Evolutionary conservation across 768 basidiomycete genomes (phyloP), one percentile per base, ranked within the genome.

Genomic region (Boletus insuetus): DNA sequence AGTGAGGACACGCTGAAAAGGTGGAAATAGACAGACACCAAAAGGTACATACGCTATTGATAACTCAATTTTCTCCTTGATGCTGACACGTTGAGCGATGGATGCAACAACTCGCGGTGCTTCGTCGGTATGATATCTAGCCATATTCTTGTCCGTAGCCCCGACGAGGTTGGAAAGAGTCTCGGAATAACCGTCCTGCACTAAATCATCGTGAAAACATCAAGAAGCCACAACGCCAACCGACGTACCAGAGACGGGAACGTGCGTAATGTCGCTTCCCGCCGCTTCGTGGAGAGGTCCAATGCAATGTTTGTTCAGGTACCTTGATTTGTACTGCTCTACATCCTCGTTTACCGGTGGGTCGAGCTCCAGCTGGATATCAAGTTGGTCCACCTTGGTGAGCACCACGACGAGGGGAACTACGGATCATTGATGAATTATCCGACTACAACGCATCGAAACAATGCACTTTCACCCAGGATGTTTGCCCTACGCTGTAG

Each of bases 341-440:
- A 35, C 4, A 40, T 14, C 19, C 48, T 51, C 46, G 43, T 35
- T 11, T 14, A 2, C 22, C 1, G 56, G 34, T 26, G 19, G n/a
- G n/a, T 59, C 43, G 16, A 60, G 10, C 13, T 51, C 41, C 19
- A 63, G 20, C 3, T 47, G 56, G 2, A 0, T 16, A 20, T 48
- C 45, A 3, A 62, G 49, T 6, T 59, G 22, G 31, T 62, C 61
- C 9, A 49, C 38, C 48, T 63, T 62, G 2, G 61, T 62, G 38
- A 62, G 61, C 0, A 62, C 61, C 29, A 63, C 49, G 3, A 62
- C 57, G 11, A 62, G 52, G 6, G 56, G 60, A 13, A 58, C 43
- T 63, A 10, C 3, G 10, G 11, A 29, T 2, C 14, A 9, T 20
- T 4, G 10, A 32, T 58, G 35, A 56, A 38, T 22, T 4, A 32